A percentile compares a stretch with the other conserved stretches of the same genome.
phyloP scores from a whole-genome alignment of 495 filamentous ascomycete genomes.

The Mytilinidion resinicola region DNA sequence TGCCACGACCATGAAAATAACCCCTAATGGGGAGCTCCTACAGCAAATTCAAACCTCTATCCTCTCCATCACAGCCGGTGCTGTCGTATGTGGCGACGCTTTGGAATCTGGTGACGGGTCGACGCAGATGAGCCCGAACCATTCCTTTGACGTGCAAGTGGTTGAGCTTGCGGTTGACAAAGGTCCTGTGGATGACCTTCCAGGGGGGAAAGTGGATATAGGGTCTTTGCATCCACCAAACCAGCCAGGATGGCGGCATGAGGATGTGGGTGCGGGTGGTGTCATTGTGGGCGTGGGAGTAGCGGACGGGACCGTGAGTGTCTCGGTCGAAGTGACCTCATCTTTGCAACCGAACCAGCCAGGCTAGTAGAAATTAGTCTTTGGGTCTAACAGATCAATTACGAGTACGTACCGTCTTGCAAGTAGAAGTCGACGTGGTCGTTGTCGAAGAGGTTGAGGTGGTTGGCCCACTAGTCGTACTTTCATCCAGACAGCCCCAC shows the following conservation, averaged over 20 bases:
- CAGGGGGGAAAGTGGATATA: constrained; percentile 38
- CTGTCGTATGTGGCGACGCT: not conserved
- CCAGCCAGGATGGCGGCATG: constrained; percentile 43
- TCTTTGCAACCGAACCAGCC: constrained; percentile 43
- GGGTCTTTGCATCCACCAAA: constrained; percentile 59
- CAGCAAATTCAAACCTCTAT: constrained; percentile 7
- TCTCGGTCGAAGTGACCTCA: constrained; percentile 26
- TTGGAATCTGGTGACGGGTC: constrained; percentile 1
- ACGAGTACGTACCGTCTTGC: constrained; percentile 25
- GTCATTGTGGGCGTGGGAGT: constrained; percentile 4
- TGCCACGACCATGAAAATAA: too few species aligned
- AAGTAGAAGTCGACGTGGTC: constrained; percentile 40
- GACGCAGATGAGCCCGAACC: constrained; percentile 28
- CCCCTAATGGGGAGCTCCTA: too few species aligned
- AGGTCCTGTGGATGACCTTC: constrained; percentile 32
- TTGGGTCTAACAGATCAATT: constrained; percentile 18
- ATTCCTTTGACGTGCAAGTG: constrained; percentile 20
- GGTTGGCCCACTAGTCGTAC: constrained; percentile 29
- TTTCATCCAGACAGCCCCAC: constrained; percentile 67
- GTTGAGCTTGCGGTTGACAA: constrained; percentile 33
- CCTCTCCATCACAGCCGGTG: constrained; percentile 3
- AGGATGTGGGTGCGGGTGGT: constrained; percentile 7
- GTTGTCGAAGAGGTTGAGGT: constrained; percentile 37
- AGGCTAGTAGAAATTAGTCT: constrained; percentile 11
- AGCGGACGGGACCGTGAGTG: not conserved